Conservation (phyloP, 345 rosid species). For the Brassica incana region DNA sequence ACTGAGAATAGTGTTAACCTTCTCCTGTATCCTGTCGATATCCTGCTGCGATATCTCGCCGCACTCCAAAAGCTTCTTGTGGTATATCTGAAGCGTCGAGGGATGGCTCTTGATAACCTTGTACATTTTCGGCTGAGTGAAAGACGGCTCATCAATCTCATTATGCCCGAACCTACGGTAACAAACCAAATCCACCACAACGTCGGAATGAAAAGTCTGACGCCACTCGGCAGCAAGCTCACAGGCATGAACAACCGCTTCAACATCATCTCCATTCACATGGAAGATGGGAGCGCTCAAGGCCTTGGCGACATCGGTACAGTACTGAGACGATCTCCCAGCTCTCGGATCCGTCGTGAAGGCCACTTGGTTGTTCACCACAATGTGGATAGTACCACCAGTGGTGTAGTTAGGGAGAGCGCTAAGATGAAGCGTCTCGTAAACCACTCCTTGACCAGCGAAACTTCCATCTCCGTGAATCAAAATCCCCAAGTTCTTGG, state of each 20-base stretch:
- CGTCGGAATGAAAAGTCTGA: constrained; percentile 79
- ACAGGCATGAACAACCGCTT: constrained; percentile 75
- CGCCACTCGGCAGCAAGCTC: constrained; percentile 96
- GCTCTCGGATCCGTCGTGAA: constrained; percentile 79
- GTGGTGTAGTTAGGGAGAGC: constrained; percentile 83
- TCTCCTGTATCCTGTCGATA: constrained; percentile 54
- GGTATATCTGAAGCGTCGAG: constrained; percentile 67
- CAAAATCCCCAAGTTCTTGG: constrained; percentile 70
- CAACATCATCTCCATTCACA: constrained; percentile 77
- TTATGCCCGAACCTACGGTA: constrained; percentile 82
- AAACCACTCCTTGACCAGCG: constrained; percentile 90
- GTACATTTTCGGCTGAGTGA: constrained; percentile 87
- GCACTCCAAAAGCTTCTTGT: constrained; percentile 59
- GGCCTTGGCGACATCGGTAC: constrained; percentile 90
- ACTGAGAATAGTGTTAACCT: constrained; percentile 65
- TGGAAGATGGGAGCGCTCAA: constrained; percentile 83
- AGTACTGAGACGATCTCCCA: constrained; percentile 84
- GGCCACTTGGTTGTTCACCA: constrained; percentile 91
- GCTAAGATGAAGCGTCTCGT: constrained; percentile 84
- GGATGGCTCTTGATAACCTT: constrained; percentile 72
- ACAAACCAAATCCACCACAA: constrained; percentile 78
- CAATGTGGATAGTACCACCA: constrained; percentile 84
- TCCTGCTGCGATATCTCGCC: constrained; percentile 62
- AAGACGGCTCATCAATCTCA: constrained; percentile 84
- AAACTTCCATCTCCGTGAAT: constrained; percentile 93